Conservation (phyloP, 2,329 filamentous ascomycete genomes). For the Huntiella decipiens region DNA sequence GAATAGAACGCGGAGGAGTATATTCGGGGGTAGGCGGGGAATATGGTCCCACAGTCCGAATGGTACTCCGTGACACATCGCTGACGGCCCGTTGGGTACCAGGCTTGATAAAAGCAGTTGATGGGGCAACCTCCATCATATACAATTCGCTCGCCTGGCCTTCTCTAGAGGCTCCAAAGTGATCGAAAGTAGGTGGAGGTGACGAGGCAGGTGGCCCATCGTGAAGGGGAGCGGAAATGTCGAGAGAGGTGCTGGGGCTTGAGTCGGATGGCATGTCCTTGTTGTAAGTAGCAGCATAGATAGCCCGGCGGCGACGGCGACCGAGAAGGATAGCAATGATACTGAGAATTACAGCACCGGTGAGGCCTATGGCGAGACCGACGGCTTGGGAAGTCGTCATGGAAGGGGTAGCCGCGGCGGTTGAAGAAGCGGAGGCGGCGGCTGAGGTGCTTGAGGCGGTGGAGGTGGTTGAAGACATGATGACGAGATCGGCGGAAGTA, state of each 20-base stretch:
- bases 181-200: constrained; percentile 4
- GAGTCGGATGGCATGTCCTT: constrained; percentile 16
- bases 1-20: too few relatives aligned
- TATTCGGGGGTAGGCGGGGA: too few relatives aligned
- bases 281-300: constrained; percentile 19
- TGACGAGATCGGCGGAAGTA: neutral
- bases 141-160: constrained; percentile 3
- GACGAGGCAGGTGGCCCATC: constrained; percentile 9
- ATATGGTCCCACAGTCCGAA: too few relatives aligned
- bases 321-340: constrained; percentile 28
- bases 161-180: constrained; percentile 10
- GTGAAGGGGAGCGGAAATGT: constrained; percentile 25
- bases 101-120: constrained; percentile 12
- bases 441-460: constrained; percentile 9
- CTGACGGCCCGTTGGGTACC: neutral
- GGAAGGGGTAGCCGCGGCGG: constrained; percentile 7
- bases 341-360: constrained; percentile 29
- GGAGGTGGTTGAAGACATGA: constrained; percentile 9
- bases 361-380: constrained; percentile 37
- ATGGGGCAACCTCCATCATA: constrained; percentile 12
- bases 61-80: too few relatives aligned
- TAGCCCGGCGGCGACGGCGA: constrained; percentile 23
- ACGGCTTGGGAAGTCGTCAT: constrained; percentile 29
- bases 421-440: neutral
- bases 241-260: constrained; percentile 13